Evolutionary conservation across 768 basidiomycete genomes (phyloP).

Genomic region (Rhodotorula babjevae): DNA sequence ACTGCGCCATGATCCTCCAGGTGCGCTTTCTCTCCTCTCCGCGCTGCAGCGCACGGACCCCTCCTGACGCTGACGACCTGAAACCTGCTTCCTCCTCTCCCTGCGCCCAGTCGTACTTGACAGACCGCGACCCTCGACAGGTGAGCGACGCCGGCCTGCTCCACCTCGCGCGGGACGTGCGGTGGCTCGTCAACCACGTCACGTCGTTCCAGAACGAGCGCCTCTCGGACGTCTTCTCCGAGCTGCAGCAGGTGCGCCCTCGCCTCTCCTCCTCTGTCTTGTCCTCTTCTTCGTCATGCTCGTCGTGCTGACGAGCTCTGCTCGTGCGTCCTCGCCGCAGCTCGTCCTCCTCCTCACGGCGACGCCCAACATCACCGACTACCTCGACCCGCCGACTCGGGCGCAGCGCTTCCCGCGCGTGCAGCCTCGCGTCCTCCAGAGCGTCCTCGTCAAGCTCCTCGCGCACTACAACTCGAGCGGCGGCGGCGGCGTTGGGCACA

Average conservation of each 20-base stretch:
- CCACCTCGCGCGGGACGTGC: constrained; percentile 38
- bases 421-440: constrained; percentile 43
- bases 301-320: not conserved
- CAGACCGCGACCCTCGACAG: constrained; percentile 33
- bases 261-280: not conserved
- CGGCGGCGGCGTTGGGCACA: constrained; percentile 40
- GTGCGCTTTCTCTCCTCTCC: constrained; percentile 51
- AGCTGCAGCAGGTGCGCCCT: constrained; percentile 40
- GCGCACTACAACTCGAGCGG: constrained; percentile 38
- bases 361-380: constrained; percentile 28
- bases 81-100: no score
- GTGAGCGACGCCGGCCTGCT: constrained; percentile 37
- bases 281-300: no score
- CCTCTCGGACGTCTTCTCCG: constrained; percentile 37
- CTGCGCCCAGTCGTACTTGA: constrained; percentile 36
- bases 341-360: constrained; percentile 35
- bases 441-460: constrained; percentile 46
- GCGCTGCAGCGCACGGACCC: no score
- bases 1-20: constrained; percentile 82
- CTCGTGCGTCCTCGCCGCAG: not conserved
- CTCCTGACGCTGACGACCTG: no score
- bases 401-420: constrained; percentile 45
- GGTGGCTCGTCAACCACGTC: constrained; percentile 38
- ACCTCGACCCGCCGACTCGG: constrained; percentile 40
- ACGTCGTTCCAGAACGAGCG: constrained; percentile 23